Evolutionary conservation across 2,329 filamentous ascomycete species (phyloP).

Genomic region (Pestalotiopsis sp.): DNA sequence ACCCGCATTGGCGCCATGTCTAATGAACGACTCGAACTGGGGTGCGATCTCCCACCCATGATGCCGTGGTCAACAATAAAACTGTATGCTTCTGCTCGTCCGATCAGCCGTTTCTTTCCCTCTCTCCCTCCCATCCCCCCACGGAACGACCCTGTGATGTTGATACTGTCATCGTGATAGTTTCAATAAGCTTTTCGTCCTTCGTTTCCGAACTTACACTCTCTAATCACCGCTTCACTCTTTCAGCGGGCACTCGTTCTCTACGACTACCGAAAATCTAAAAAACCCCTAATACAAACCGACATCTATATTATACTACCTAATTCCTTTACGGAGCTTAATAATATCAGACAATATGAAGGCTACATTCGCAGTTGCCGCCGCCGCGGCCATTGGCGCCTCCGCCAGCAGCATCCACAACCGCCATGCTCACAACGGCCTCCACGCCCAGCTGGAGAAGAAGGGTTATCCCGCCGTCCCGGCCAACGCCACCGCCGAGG

Average conservation of each 20-base stretch:
- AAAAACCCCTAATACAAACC: slow-evolving; percentile 1
- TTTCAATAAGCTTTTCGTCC: slow-evolving; percentile 50
- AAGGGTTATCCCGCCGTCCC: slow-evolving; percentile 39
- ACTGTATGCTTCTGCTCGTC: slow-evolving; percentile 39
- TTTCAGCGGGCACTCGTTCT: slow-evolving; percentile 86
- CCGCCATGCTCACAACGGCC: slow-evolving; percentile 62
- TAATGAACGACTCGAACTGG: slow-evolving; percentile 10
- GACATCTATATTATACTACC: slow-evolving; percentile 30
- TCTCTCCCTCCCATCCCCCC: slow-evolving; percentile 39
- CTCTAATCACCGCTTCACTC: slow-evolving; percentile 76
- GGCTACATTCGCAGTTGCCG: slow-evolving; percentile 68
- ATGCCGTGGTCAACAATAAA: slow-evolving; percentile 42
- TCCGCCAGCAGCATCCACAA: slow-evolving; percentile 58
- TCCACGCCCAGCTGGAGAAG: slow-evolving; percentile 52
- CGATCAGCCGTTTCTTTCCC: slow-evolving; percentile 37
- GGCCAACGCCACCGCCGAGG: slow-evolving; percentile 40
- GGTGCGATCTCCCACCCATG: slow-evolving; percentile 20
- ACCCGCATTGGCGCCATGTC: slow-evolving; percentile 12
- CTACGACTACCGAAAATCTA: slow-evolving; percentile 19
- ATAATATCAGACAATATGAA: slow-evolving; percentile 62
- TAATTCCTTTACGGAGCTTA: slow-evolving; percentile 11
- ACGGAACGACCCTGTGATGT: slow-evolving; percentile 52
- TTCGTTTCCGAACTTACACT: slow-evolving; percentile 44
- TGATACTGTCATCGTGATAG: slow-evolving; percentile 55
- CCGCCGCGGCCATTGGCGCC: slow-evolving; percentile 63